A percentile compares a stretch with the other conserved stretches of the same genome.
phyloP scores from a whole-genome alignment of 169 alveolate genomes.

The Cryptosporidium parvum region DNA sequence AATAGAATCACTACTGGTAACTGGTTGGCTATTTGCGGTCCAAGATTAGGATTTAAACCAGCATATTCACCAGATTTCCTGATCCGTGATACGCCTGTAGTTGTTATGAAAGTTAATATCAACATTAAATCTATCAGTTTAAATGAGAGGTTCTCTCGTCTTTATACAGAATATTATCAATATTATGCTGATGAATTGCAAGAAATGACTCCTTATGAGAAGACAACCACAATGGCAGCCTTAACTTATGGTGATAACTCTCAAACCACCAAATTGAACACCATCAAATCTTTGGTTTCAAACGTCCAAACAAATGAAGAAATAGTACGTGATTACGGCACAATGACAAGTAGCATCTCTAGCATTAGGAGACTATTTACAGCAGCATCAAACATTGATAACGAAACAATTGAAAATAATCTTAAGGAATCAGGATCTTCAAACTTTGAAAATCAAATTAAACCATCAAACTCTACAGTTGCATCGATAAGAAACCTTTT shows the following conservation, averaged over 20 bases:
- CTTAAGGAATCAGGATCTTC: background rate
- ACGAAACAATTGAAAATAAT: conserved; percentile 12
- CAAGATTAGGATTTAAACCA: conserved; percentile 71
- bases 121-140: conserved; percentile 61
- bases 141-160: conserved; percentile 71
- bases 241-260: conserved; percentile 71
- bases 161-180: conserved; percentile 61
- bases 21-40: conserved; percentile 76
- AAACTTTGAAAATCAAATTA: conserved; percentile 17
- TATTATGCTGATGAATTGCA: conserved; percentile 67
- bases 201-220: conserved; percentile 70
- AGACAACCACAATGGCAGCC: conserved; percentile 73
- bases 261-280: conserved; percentile 39
- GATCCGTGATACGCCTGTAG: conserved; percentile 72
- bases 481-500: conserved; percentile 54
- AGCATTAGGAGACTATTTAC: conserved; percentile 67
- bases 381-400: conserved; percentile 44
- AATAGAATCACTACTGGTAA: conserved; percentile 63
- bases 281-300: conserved; percentile 67
- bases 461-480: conserved; percentile 66
- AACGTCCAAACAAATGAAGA: conserved; percentile 57
- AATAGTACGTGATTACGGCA: conserved; percentile 44
- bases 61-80: conserved; percentile 71
- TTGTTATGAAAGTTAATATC: conserved; percentile 53
- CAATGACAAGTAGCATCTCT: conserved; percentile 65